Evolutionary conservation across 2,329 filamentous ascomycete genomes (phyloP).

Genomic region (Xylaria sp.): DNA sequence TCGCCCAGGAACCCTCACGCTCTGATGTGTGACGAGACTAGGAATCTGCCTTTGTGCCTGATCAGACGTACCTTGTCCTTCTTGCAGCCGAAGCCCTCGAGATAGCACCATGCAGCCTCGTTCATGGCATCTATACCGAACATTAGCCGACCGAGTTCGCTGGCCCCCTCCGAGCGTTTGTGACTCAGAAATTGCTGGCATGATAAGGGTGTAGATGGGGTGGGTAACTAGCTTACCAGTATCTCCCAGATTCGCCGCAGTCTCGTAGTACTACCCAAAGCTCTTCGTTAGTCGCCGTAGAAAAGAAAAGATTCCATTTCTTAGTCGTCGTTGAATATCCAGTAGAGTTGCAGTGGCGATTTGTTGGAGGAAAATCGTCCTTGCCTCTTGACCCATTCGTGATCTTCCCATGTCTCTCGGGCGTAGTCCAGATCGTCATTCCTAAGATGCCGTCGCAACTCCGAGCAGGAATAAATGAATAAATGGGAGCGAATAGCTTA

Average conservation of each 20-base stretch:
- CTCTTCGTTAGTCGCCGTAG: constrained; percentile 42
- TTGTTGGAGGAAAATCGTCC: constrained; percentile 10
- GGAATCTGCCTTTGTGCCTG: constrained; percentile 41
- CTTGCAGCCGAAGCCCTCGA: constrained; percentile 95
- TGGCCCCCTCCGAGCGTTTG: constrained; percentile 31
- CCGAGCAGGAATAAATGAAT: constrained; percentile 1
- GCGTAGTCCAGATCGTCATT: constrained; percentile 6
- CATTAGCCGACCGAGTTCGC: constrained; percentile 44
- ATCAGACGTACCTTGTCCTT: constrained; percentile 90
- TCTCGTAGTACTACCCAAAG: constrained; percentile 86
- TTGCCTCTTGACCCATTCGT: constrained; percentile 25
- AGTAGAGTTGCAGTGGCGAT: constrained; percentile 22
- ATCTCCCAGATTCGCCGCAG: constrained; percentile 94
- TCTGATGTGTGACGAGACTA: constrained; percentile 43
- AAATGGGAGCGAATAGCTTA: constrained; percentile 51
- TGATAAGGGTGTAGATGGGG: constrained; percentile 22
- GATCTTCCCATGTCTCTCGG: constrained; percentile 14
- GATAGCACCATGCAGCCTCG: constrained; percentile 94
- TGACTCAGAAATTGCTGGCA: constrained; percentile 40
- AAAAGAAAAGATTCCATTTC: constrained; percentile 13
- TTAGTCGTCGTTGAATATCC: constrained; percentile 13
- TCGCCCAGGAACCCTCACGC: constrained; percentile 37
- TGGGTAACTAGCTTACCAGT: constrained; percentile 65
- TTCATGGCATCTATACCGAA: constrained; percentile 86
- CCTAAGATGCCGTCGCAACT: constrained; percentile 16